Evolutionary conservation across 441 rosid species (phyloP), one percentile per base, ranked within the genome.

Genomic region (Theobroma grandiflorum): DNA sequence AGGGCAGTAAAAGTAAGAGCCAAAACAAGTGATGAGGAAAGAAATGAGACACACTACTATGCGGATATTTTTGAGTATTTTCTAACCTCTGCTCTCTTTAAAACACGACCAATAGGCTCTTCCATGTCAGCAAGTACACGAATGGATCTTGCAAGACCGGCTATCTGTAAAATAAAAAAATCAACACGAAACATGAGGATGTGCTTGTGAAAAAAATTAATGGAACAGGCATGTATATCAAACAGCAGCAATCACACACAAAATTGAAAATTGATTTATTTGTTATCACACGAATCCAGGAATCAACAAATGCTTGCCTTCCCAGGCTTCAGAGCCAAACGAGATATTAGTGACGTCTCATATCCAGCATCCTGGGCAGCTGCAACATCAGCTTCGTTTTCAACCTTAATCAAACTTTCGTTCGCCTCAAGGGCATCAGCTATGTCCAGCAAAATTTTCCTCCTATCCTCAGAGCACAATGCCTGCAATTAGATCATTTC

Each of bases 121-220:
- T 88, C 89, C 92, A 90, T 90, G 67, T 88, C 75, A 37, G 91
- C 88, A 80, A 90, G 91, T 26, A 80, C 77, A 50, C 91, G 90
- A 37, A 90, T 81, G 20, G 91, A 86, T 71, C 81, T 78, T 59
- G 92, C 88, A 69, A 88, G 92, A 10, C 82, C 62, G 26, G 86
- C 69, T 50, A 89, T 86, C 91, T 89, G 87, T 64, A 72, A 80
- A 75, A 49, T 35, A 53, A 20, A 79, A 33, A 52, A 62, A 75
- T 20, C 37, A 38, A 72, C 43, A 77, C 43, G 26, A 66, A 50
- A 40, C 9, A 31, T 43, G 68, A 62, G 18, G 22, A 58, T 38
- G 8, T 53, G 37, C 47, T 67, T 26, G 63, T n/a, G 65, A 55
- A 71, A 68, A 59, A 20, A 11, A 16, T 35, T 35, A 12, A 74